phyloP scores from a whole-genome alignment of 129 eudicot genomes.

The Glebionis coronaria region DNA sequence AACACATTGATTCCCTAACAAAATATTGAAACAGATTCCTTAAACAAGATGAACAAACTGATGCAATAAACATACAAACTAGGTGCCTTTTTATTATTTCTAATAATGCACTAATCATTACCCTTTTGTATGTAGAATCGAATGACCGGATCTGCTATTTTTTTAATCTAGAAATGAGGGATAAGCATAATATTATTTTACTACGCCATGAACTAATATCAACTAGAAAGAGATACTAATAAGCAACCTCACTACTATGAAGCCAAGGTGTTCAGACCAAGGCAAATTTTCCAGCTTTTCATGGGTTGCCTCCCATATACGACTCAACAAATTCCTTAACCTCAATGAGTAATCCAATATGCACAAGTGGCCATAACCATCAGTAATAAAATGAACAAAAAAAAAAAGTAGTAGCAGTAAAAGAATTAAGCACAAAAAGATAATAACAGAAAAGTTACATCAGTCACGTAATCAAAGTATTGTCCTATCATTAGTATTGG shows the following conservation, averaged over 20 bases:
- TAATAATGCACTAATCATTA: too few relatives aligned
- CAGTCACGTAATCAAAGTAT: conserved; percentile 93
- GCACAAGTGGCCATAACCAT: conserved; percentile 11
- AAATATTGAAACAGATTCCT: too few relatives aligned
- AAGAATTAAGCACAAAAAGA: neutral
- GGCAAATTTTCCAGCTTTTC: conserved; percentile 94
- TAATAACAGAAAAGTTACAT: conserved; percentile 36
- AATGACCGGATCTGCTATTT: conserved; percentile 75
- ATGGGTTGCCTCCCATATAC: conserved; percentile 75
- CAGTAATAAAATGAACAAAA: neutral
- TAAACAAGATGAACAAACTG: too few relatives aligned
- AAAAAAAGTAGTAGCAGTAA: neutral
- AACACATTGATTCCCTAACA: too few relatives aligned
- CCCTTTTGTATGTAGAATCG: conserved; percentile 87
- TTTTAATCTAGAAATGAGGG: conserved; percentile 44
- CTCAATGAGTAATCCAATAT: conserved; percentile 92
- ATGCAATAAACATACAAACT: too few relatives aligned
- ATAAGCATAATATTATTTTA: conserved; percentile 11
- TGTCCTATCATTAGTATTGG: conserved; percentile 94
- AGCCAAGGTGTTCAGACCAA: conserved; percentile 96
- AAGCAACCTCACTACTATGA: conserved; percentile 56
- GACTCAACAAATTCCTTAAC: conserved; percentile 84
- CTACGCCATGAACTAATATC: neutral
- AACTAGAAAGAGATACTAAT: neutral
- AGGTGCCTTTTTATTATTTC: too few relatives aligned